Evolutionary conservation across 2,329 filamentous ascomycete genomes (phyloP), one percentile per base, ranked within the genome.

Genomic region (Colletotrichum sidae): DNA sequence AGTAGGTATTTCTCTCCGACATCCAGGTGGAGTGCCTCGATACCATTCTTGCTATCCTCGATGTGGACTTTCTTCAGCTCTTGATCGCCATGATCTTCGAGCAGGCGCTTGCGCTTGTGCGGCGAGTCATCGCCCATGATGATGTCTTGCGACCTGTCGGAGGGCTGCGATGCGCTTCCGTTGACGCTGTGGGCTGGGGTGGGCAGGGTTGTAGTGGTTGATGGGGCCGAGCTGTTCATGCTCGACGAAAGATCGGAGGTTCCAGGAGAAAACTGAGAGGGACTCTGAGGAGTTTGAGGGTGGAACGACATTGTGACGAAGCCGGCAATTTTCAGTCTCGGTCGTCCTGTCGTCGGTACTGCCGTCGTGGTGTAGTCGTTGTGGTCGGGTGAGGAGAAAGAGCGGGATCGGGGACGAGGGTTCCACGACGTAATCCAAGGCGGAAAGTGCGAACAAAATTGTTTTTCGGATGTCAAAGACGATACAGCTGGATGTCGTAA

Each of bases 1-100:
- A 90, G 82, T 73, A 89, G 83, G 79, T 90, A 90, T 80, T 89
- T 90, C 73, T 84, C 80, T 78, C 88, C 88, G 68, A 90, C 87
- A 81, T 90, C 86, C 73, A 87, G 77, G 75, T 90, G 88, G 71
- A 90, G 81, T 78, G 88, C 85, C 72, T 89, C 83, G 77, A 90
- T 88, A 78, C 84, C 85, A 70, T 86, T 80, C 78, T 81, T 85
- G 79, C 84, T 81, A 75, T 85, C 83, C 80, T 89, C 87, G 78
- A 87, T 78, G 71, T 89, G 84, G 73, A 84, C 78, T 78, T 90
- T 90, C 79, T 90, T 90, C 71, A 83, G 80, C 69, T 84, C 81
- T 73, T 83, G 84, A 72, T 85, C 82, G 68, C 85, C 86, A 59
- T 76, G 71, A 70, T 90, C 88, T 59, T 87, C 86, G 67, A 83